A percentile compares a stretch with the other conserved stretches of the same genome.
These are phyloP conservation scores for Pseudisothecium myosuroides DNA, from an alignment of 225 moss, liverwort and hornwort species.

Conservation along the genomic window DNA sequence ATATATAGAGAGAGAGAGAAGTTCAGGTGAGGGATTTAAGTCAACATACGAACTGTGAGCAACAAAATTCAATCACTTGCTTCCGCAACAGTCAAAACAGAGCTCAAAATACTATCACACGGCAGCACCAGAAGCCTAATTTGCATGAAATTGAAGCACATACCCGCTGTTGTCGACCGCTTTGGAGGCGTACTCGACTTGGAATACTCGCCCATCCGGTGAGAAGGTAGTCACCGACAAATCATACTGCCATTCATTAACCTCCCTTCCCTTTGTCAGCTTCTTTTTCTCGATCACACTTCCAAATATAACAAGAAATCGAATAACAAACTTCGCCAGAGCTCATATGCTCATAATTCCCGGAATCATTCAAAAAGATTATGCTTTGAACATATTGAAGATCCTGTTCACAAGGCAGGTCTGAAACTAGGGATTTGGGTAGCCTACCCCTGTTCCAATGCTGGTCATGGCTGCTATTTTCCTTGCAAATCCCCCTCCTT, in stretches of 20 bases:
- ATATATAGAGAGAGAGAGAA: too few relatives aligned
- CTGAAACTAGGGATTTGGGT: neutral
- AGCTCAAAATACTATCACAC: neutral
- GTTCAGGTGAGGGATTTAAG: neutral
- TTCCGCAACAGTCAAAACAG: neutral
- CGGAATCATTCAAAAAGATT: neutral
- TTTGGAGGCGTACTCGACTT: constrained; percentile 93
- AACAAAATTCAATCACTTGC: neutral
- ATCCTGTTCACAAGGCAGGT: neutral
- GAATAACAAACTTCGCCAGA: neutral
- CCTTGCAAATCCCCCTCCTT: neutral
- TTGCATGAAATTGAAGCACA: neutral
- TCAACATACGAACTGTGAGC: neutral
- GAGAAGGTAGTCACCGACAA: constrained; percentile 95
- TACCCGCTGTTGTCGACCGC: constrained; percentile 95
- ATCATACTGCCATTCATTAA: constrained; percentile 52
- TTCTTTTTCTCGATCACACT: neutral
- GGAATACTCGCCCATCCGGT: constrained; percentile 90
- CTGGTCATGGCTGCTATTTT: constrained; percentile 38
- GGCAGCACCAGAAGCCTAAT: neutral
- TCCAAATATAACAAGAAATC: neutral
- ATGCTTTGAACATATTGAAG: neutral
- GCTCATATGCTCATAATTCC: neutral
- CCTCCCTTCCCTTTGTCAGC: neutral
- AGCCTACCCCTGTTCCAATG: constrained; percentile 55